Evolutionary conservation across 2,329 filamentous ascomycete species (phyloP).

Genomic region (Corinectria fuckeliana): DNA sequence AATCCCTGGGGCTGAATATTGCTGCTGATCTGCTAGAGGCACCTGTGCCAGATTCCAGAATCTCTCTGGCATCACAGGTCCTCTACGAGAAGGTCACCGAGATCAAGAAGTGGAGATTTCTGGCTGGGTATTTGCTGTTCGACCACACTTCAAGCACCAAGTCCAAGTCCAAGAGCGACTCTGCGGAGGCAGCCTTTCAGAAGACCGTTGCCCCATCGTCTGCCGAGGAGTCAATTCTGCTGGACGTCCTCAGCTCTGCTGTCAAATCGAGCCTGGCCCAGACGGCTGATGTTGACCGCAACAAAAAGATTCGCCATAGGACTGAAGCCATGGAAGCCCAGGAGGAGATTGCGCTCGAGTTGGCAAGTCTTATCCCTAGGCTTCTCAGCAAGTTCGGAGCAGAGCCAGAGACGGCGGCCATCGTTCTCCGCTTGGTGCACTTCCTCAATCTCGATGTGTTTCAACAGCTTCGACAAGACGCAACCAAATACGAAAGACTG

Average conservation of each 20-base stretch:
- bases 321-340: conserved; percentile 73
- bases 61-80: conserved; percentile 83
- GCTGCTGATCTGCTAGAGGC: conserved; percentile 66
- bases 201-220: conserved; percentile 75
- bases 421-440: conserved; percentile 85
- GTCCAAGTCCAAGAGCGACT: conserved; percentile 56
- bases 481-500: conserved; percentile 78
- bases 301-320: conserved; percentile 63
- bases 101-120: conserved; percentile 83
- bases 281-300: conserved; percentile 68
- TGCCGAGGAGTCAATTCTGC: conserved; percentile 81
- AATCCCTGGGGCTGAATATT: conserved; percentile 54
- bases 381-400: conserved; percentile 93
- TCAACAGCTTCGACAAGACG: conserved; percentile 85
- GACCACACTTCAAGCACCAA: conserved; percentile 78
- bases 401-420: conserved; percentile 83
- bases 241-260: conserved; percentile 85
- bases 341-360: conserved; percentile 77
- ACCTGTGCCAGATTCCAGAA: conserved; percentile 76
- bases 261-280: conserved; percentile 77
- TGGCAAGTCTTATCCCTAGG: conserved; percentile 81
- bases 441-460: conserved; percentile 87
- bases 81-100: conserved; percentile 84
- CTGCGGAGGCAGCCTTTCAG: conserved; percentile 68
- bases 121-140: conserved; percentile 89